Percentiles rank a stretch among this genome's conserved stretches.
These are phyloP conservation scores for Calonectria crousiana DNA, from an alignment of 2,329 filamentous ascomycete genomes.

Conservation along the genomic window DNA sequence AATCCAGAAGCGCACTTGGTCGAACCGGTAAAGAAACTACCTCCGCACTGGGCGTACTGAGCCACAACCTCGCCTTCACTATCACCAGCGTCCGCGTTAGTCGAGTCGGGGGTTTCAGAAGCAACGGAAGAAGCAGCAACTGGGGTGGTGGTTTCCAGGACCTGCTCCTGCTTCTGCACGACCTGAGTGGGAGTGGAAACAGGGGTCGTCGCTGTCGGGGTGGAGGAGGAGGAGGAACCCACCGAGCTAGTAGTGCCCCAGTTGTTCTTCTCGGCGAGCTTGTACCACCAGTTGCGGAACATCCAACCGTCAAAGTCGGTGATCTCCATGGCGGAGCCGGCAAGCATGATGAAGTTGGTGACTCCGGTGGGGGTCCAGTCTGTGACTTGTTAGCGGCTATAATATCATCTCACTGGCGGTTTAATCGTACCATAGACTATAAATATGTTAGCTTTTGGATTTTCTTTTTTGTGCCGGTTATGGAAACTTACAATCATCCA, in stretches of 20 bases:
- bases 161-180: constrained; percentile 2
- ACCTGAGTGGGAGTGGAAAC: background rate
- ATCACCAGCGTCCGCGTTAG: background rate
- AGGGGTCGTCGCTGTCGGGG: background rate
- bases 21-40: constrained; percentile 14
- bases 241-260: constrained; percentile 32
- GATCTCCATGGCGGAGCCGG: constrained; percentile 54
- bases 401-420: too few species aligned
- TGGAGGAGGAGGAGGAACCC: background rate
- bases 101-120: background rate
- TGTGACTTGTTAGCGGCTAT: constrained; percentile 35
- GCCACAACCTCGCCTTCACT: background rate
- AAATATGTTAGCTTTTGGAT: constrained; percentile 8
- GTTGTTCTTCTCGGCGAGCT: constrained; percentile 43
- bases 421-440: constrained; percentile 31
- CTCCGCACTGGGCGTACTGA: constrained; percentile 38
- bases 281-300: constrained; percentile 59
- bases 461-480: too few species aligned
- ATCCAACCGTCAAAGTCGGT: constrained; percentile 64
- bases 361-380: constrained; percentile 58
- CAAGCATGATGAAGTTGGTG: constrained; percentile 59
- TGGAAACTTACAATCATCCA: constrained; percentile 51
- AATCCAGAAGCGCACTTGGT: constrained; percentile 37
- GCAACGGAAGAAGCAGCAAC: background rate
- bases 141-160: background rate